A percentile compares a stretch with the other conserved stretches of the same genome.
Conservation (phyloP, 768 basidiomycete genomes). For the Termitomyces sp. region DNA sequence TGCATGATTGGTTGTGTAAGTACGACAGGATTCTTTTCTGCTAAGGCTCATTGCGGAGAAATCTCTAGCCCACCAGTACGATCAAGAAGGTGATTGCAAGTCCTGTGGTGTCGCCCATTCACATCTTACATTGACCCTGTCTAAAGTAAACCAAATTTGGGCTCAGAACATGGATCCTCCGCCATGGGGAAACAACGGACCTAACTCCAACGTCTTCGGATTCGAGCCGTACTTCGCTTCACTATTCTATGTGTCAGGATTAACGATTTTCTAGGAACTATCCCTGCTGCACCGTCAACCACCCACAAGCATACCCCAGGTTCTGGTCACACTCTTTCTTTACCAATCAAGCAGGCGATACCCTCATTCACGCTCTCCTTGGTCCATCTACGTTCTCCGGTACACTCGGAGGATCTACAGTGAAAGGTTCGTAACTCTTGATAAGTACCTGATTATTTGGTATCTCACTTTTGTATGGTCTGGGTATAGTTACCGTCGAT, state of each 20-base stretch:
- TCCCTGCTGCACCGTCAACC: slow-evolving; percentile 42
- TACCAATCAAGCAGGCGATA: slow-evolving; percentile 23
- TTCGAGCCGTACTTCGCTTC: slow-evolving; percentile 33
- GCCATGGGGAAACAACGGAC: slow-evolving; percentile 35
- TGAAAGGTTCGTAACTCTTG: slow-evolving; percentile 24
- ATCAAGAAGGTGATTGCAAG: slow-evolving; percentile 32
- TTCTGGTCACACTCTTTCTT: slow-evolving; percentile 42
- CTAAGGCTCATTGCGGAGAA: neutral
- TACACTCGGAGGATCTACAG: slow-evolving; percentile 23
- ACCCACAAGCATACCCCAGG: slow-evolving; percentile 37
- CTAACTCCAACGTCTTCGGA: slow-evolving; percentile 38
- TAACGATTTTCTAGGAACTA: slow-evolving; percentile 28
- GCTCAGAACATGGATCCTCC: slow-evolving; percentile 33
- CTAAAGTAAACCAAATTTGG: slow-evolving; percentile 39
- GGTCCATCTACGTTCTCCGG: slow-evolving; percentile 36
- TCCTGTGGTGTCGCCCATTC: neutral
- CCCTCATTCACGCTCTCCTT: slow-evolving; percentile 33
- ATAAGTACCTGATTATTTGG: neutral
- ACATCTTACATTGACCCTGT: neutral
- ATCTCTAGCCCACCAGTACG: slow-evolving; percentile 35
- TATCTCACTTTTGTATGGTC: neutral
- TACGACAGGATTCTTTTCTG: neutral
- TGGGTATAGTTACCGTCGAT: slow-evolving; percentile 28
- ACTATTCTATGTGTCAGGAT: no score
- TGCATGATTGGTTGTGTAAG: slow-evolving; percentile 36